phyloP scores from a whole-genome alignment of 345 rosid genomes.

The Rhodomyrtus tomentosa region DNA sequence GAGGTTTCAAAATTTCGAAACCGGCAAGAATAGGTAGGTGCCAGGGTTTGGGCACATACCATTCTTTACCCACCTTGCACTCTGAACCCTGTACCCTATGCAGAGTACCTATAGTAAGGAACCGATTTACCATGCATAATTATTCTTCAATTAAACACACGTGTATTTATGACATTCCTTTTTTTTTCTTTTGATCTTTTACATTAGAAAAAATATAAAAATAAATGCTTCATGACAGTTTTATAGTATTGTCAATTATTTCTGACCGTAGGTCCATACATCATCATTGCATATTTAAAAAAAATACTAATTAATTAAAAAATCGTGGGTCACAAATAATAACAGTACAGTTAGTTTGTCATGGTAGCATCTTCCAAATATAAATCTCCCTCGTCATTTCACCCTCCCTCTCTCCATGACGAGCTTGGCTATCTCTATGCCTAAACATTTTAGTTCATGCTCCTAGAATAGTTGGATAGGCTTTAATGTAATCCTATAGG shows the following conservation, averaged over 20 bases:
- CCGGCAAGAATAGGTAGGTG: not conserved
- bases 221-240: too few species aligned
- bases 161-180: not conserved
- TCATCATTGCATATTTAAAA: too few species aligned
- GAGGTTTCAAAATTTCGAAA: not conserved
- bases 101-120: not conserved
- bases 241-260: too few species aligned
- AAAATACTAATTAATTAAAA: too few species aligned
- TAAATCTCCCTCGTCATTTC: too few species aligned
- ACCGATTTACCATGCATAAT: not conserved
- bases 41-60: not conserved
- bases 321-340: too few species aligned
- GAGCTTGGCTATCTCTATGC: not conserved
- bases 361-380: too few species aligned
- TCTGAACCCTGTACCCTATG: not conserved
- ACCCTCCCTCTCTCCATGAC: not conserved
- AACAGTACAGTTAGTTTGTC: too few species aligned
- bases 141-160: not conserved
- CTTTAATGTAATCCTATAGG: not conserved
- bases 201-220: not conserved
- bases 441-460: not conserved
- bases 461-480: not conserved
- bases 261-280: too few species aligned
- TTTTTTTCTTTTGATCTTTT: too few species aligned
- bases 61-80: not conserved